A percentile compares a stretch with the other conserved stretches of the same genome.
These are phyloP conservation scores for Diaporthe aspalathi DNA, from an alignment of 2,329 filamentous ascomycete genomes.

Conservation along the genomic window DNA sequence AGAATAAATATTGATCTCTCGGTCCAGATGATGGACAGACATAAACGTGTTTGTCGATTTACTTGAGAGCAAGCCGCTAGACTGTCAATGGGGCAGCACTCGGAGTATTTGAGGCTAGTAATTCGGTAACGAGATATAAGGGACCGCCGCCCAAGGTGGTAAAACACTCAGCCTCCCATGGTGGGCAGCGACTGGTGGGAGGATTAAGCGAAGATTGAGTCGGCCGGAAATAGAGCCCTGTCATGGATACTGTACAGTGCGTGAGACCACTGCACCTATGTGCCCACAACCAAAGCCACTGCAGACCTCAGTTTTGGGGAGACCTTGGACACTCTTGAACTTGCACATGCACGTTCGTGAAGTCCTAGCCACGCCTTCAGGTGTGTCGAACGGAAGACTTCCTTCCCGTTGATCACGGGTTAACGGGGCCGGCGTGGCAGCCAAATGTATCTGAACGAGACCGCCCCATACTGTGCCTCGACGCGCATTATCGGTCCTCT, in stretches of 20 bases:
- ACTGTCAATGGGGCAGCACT: neutral
- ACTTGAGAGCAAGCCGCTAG: neutral
- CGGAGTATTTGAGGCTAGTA: neutral
- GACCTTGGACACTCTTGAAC: neutral
- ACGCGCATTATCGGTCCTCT: neutral
- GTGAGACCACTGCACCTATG: neutral
- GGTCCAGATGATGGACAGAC: neutral
- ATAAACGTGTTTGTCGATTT: neutral
- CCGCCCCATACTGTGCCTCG: neutral
- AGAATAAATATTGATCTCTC: neutral
- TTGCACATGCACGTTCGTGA: no score
- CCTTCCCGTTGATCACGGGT: neutral
- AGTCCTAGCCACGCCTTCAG: no score
- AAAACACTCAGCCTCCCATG: constrained; percentile 11
- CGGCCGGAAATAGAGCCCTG: neutral
- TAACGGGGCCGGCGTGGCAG: neutral
- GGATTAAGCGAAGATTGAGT: constrained; percentile 7
- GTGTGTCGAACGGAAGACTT: neutral
- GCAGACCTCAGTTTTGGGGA: no score
- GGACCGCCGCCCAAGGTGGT: neutral
- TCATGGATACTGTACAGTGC: neutral
- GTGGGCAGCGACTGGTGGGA: neutral
- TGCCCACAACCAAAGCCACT: neutral
- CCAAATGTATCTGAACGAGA: neutral
- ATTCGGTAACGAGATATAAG: constrained; percentile 5